phyloP scores from a whole-genome alignment of 192 early-diverging fungal genomes.

The Coemansia guatemalensis region DNA sequence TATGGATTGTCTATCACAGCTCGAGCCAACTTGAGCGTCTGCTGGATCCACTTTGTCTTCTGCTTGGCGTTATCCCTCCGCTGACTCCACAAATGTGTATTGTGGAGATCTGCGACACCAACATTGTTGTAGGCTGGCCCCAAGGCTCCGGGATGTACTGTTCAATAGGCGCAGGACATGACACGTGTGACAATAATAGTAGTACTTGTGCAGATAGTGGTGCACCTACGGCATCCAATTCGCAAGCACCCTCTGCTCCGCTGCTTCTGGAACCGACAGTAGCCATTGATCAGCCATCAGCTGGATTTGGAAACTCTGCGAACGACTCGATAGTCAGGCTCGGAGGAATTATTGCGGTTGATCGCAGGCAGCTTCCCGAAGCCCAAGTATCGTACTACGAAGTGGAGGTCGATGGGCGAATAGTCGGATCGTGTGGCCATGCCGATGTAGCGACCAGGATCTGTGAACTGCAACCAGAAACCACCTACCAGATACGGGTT shows the following conservation, averaged over 20 bases:
- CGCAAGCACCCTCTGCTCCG: background rate
- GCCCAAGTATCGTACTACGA: conserved; percentile 28
- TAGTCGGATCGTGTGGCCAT: conserved; percentile 22
- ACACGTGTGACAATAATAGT: background rate
- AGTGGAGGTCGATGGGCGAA: conserved; percentile 40
- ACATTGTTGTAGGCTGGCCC: conserved; percentile 29
- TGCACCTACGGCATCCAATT: background rate
- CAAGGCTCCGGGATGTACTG: background rate
- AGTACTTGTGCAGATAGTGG: background rate
- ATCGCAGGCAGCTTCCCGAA: conserved; percentile 21
- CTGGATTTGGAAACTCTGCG: background rate
- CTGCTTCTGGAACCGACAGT: background rate
- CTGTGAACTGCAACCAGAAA: conserved; percentile 19
- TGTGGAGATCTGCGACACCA: conserved; percentile 30
- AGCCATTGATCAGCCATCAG: background rate
- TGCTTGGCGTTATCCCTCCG: conserved; percentile 44
- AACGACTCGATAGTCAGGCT: conserved; percentile 2
- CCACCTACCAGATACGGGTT: conserved; percentile 40
- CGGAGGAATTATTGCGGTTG: conserved; percentile 13
- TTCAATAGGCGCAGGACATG: background rate
- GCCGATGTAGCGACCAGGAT: conserved; percentile 13
- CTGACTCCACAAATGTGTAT: conserved; percentile 30
- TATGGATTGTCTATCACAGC: conserved; percentile 48
- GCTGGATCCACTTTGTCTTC: conserved; percentile 33
- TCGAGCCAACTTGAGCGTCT: conserved; percentile 37